These are phyloP conservation scores for Alternaria brassicicola DNA, from an alignment of 2,329 filamentous ascomycete genomes.

Conservation along the genomic window DNA sequence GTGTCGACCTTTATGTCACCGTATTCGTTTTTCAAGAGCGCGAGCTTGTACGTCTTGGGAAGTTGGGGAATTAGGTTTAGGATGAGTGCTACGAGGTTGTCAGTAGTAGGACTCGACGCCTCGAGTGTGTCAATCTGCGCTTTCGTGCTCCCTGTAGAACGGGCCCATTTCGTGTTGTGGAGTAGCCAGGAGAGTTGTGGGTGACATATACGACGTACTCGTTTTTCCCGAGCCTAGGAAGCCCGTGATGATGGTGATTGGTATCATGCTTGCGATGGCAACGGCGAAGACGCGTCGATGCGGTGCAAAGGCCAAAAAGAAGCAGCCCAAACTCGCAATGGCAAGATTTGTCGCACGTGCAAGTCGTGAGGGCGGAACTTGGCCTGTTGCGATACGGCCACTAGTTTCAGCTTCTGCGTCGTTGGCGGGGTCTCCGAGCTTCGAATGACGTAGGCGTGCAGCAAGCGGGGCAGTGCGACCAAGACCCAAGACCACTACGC, in stretches of 20 bases:
- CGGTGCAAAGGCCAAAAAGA: neutral
- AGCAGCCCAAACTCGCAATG: neutral
- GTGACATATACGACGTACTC: slow-evolving; percentile 50
- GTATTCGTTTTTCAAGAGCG: slow-evolving; percentile 97
- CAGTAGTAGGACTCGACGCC: neutral
- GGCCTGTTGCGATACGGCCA: slow-evolving; percentile 1
- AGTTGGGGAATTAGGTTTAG: slow-evolving; percentile 94
- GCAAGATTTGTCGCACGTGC: slow-evolving; percentile 5
- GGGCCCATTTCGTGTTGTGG: neutral
- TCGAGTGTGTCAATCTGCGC: no score
- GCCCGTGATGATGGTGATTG: slow-evolving; percentile 93
- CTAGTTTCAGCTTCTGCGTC: slow-evolving; percentile 5
- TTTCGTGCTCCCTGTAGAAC: neutral
- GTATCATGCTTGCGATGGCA: slow-evolving; percentile 60
- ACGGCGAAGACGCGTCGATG: neutral
- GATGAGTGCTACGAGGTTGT: slow-evolving; percentile 65
- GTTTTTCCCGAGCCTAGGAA: slow-evolving; percentile 97
- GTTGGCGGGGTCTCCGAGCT: slow-evolving; percentile 1
- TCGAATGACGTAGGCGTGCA: slow-evolving; percentile 18
- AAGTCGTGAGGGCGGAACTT: neutral
- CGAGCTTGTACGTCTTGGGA: slow-evolving; percentile 83
- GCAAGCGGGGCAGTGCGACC: slow-evolving; percentile 6
- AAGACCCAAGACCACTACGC: slow-evolving; percentile 2
- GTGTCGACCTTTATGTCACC: slow-evolving; percentile 94
- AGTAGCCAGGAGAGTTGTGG: neutral